Conservation (phyloP, 352 stramenopile species). For the Globisporangium emineosum region DNA sequence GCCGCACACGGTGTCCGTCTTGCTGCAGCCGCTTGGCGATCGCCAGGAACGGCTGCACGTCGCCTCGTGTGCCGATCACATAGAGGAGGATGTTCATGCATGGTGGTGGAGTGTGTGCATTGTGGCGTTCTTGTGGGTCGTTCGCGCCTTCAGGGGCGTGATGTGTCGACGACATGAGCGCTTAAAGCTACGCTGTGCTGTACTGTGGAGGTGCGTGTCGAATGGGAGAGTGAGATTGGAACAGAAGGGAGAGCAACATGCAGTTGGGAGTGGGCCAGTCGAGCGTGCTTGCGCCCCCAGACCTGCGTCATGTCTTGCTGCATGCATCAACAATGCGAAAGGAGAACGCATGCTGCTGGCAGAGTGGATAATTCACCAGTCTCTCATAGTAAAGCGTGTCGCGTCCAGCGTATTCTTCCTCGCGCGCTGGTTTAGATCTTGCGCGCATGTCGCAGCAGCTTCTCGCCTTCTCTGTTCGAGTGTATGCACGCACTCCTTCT, state of each 20-base stretch:
- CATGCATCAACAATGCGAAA: not conserved
- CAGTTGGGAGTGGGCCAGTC: not conserved
- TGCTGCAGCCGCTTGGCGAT: conserved; percentile 83
- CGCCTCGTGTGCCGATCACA: conserved; percentile 84
- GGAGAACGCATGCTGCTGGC: no score
- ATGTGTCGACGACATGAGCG: not conserved
- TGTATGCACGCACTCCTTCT: not conserved
- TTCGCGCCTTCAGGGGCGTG: not conserved
- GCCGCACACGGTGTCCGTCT: conserved; percentile 87
- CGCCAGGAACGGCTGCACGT: conserved; percentile 86
- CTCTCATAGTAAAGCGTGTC: not conserved
- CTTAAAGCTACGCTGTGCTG: not conserved
- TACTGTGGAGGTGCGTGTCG: not conserved
- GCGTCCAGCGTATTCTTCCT: not conserved
- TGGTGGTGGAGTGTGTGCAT: not conserved
- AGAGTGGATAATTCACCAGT: not conserved
- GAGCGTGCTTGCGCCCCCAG: not conserved
- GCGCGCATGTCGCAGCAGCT: not conserved
- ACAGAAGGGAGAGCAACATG: not conserved
- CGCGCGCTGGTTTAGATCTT: not conserved
- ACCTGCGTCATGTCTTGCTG: not conserved
- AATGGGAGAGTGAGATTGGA: not conserved
- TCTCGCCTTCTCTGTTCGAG: not conserved
- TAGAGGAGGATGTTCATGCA: conserved; percentile 85
- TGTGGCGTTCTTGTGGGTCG: no score